Base-by-base conservation (phyloP, 176 grass and related monocot genomes). In the Triticum turgidum region DNA sequence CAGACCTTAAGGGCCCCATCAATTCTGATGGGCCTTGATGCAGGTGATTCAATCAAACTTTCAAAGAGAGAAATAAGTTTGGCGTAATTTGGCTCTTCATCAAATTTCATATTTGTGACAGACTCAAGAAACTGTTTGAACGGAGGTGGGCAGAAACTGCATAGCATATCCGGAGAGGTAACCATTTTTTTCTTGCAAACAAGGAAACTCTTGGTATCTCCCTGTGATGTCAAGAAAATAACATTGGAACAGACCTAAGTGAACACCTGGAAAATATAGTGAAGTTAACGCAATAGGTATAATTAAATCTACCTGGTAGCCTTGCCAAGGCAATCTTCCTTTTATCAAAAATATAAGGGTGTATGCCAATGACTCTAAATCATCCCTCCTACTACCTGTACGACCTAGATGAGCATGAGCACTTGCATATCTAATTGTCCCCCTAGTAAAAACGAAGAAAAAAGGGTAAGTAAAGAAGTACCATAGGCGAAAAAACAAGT, bases 131-230 rank as follows among this genome's bases (percentile, higher is more conserved):
- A 98, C 33, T 98, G 88, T 82, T 95, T 98, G 63, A 98, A 95
- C 45, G 95, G 95, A 64, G 93, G 45, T 83, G 95, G 95, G 87
- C 95, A 98, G 84, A 92, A 92, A 77, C 89, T 93, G 33, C 95
- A 92, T 61, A 98, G 80, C 45, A 91, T 80, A 65, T 98, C 96
- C 7, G 93, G 88, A 66, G 96, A 91, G 44, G 89, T 94, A 30
- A 82, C 84, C 96, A 98, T 98, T 89, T 98, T 98, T 88, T 98
- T 98, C 86, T 95, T 98, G 87, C 93, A 93, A 85, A 98, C 96
- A 86, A 98, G 91, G 84, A 98, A 98, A 84, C 89, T 92, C 82
- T 98, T 98, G 71, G 91, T 94, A 79, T 98, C 96, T 70, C 96
- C 96, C 96, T 98, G 91, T 35, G 64, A 67, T 75, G 64, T 80